Evolutionary conservation across 257 asterid genomes (phyloP), one percentile per base, ranked within the genome.

Genomic region (Eustoma russellianum): DNA sequence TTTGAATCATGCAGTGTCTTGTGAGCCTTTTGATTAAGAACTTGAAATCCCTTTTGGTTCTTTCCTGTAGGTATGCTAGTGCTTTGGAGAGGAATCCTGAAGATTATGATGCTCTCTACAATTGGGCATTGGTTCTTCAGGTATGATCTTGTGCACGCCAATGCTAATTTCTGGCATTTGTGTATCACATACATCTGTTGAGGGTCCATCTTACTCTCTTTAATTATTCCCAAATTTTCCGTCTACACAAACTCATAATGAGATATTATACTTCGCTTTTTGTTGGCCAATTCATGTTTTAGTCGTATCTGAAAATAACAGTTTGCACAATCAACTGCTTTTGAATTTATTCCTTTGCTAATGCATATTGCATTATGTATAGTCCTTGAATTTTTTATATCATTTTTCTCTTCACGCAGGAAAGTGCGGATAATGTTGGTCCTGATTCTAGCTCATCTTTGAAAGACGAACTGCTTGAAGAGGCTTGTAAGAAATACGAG

Each of bases 101-200:
- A n/a, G 98, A 92, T 73, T 85, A 76, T 70, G 97, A 92, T 73
- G 98, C 98, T 18, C 81, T 92, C 74, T 92, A 92, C 70, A 92
- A 88, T 68, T 92, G 98, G 98, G 98, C 97, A 30, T 77, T 92
- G 65, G 95, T 92, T 70, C 97, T 92, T 77, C 97, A 92, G 97
- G 98, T 85, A 55, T 57, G 79, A 55, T 15, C 33, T 52, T 30
- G 24, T 56, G 66, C 66, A 67, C 53, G 2, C 41, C 16, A 34
- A 34, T 52, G 50, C 45, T 41, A 44, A 33, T 45, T 51, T n/a
- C 10, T 19, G 45, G 9, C 38, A 19, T 17, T 70, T 50, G 41
- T 56, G 51, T n/a, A n/a, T n/a, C n/a, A n/a, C n/a, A n/a, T n/a
- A n/a, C n/a, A n/a, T n/a, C n/a, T n/a, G n/a, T n/a, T n/a, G n/a